Evolutionary conservation across 176 grass and related monocot species (phyloP).

Genomic region (Hordeum marinum): DNA sequence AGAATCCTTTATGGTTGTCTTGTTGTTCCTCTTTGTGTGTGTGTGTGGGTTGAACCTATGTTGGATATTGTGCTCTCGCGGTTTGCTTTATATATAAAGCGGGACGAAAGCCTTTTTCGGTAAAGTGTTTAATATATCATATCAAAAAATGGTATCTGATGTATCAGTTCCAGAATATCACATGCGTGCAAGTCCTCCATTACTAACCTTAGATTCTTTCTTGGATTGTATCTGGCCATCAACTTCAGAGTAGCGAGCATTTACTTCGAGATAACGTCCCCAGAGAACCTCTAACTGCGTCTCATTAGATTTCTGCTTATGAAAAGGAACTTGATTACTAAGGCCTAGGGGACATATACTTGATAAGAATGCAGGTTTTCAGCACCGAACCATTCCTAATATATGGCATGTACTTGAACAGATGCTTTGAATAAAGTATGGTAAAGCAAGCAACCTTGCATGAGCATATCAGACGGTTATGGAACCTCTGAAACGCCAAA

Average conservation of each 20-base stretch:
- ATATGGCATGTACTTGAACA: background rate
- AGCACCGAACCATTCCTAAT: background rate
- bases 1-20: too few relatives aligned
- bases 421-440: slow-evolving; percentile 1
- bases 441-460: background rate
- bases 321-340: slow-evolving; percentile 13
- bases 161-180: background rate
- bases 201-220: slow-evolving; percentile 61
- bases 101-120: too few relatives aligned
- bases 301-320: slow-evolving; percentile 72
- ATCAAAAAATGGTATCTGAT: slow-evolving; percentile 2
- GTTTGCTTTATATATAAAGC: too few relatives aligned
- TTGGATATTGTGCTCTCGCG: too few relatives aligned
- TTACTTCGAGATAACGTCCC: slow-evolving; percentile 52
- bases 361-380: slow-evolving; percentile 1
- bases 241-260: slow-evolving; percentile 63
- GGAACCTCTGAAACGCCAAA: slow-evolving; percentile 22
- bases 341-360: background rate
- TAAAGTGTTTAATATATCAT: background rate
- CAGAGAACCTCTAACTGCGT: slow-evolving; percentile 63
- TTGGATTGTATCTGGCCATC: slow-evolving; percentile 69
- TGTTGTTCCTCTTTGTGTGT: too few relatives aligned
- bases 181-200: background rate
- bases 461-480: background rate
- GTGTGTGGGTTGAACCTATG: too few relatives aligned